These are phyloP conservation scores for Gossypium turneri DNA, from an alignment of 345 rosid genomes.

Conservation along the genomic window DNA sequence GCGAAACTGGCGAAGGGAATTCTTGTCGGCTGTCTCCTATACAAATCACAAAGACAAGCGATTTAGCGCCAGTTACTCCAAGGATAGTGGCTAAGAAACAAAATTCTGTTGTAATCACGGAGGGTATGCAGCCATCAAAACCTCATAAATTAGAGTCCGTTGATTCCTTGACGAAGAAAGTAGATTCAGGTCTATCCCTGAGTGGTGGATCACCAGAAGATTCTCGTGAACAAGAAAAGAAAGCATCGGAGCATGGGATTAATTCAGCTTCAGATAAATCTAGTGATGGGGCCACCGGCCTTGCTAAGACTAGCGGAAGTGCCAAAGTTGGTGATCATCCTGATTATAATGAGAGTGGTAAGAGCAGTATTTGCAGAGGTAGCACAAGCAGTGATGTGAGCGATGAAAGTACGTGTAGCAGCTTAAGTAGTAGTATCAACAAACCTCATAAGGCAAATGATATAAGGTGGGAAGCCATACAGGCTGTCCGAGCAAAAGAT, in stretches of 20 bases:
- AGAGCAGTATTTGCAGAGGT: slow-evolving; percentile 52
- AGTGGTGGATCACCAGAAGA: slow-evolving; percentile 22
- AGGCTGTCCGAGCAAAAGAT: slow-evolving; percentile 63
- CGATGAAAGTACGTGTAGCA: slow-evolving; percentile 70
- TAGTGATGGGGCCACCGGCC: slow-evolving; percentile 33
- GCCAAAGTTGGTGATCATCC: slow-evolving; percentile 41
- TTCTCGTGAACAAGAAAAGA: slow-evolving; percentile 27
- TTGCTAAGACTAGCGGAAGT: slow-evolving; percentile 40
- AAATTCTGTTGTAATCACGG: slow-evolving; percentile 18
- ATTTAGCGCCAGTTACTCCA: slow-evolving; percentile 32
- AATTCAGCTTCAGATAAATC: slow-evolving; percentile 30
- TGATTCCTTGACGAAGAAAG: slow-evolving; percentile 44
- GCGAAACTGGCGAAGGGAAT: slow-evolving; percentile 35
- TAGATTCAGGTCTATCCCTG: slow-evolving; percentile 45
- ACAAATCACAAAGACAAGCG: slow-evolving; percentile 31
- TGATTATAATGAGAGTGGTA: slow-evolving; percentile 43
- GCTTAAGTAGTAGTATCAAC: slow-evolving; percentile 54
- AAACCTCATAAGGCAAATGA: slow-evolving; percentile 83
- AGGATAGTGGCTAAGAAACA: slow-evolving; percentile 25
- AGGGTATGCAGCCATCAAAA: slow-evolving; percentile 20
- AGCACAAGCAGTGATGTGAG: slow-evolving; percentile 76
- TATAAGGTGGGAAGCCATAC: slow-evolving; percentile 74
- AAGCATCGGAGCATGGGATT: slow-evolving; percentile 25
- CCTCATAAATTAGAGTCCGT: slow-evolving; percentile 20
- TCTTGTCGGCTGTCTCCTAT: slow-evolving; percentile 26